These are phyloP conservation scores for Amylostereum areolatum DNA, from an alignment of 1,284 basidiomycete genomes.

Conservation along the genomic window DNA sequence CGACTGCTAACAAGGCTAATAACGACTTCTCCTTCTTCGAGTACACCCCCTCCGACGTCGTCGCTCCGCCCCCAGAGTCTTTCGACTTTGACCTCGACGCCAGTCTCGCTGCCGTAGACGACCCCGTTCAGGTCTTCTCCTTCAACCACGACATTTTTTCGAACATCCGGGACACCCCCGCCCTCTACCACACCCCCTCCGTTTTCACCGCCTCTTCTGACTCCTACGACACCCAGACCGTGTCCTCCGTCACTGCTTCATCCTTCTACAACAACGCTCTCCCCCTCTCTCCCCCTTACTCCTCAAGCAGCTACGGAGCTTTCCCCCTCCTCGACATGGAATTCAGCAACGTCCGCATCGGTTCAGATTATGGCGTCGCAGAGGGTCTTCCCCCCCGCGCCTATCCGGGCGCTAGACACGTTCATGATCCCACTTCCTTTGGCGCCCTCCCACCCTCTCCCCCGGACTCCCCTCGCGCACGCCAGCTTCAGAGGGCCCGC, in stretches of 20 bases:
- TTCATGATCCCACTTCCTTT: slow-evolving; percentile 43
- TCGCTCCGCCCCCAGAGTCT: slow-evolving; percentile 69
- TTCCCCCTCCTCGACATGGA: slow-evolving; percentile 19
- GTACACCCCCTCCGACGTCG: slow-evolving; percentile 53
- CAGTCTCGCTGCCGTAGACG: slow-evolving; percentile 57
- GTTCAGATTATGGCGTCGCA: slow-evolving; percentile 44
- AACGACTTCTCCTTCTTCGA: slow-evolving; percentile 62
- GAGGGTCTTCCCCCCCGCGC: slow-evolving; percentile 30
- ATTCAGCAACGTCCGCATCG: slow-evolving; percentile 28
- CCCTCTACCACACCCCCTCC: slow-evolving; percentile 66
- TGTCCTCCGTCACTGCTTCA: slow-evolving; percentile 28
- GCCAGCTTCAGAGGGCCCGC: slow-evolving; percentile 23
- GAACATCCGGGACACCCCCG: slow-evolving; percentile 31
- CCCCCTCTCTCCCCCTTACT: slow-evolving; percentile 10
- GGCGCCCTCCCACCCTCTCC: slow-evolving; percentile 54
- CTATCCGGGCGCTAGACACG: slow-evolving; percentile 34
- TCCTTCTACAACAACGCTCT: slow-evolving; percentile 15
- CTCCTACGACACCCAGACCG: slow-evolving; percentile 30
- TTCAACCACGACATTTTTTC: slow-evolving; percentile 47
- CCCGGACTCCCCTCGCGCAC: slow-evolving; percentile 21
- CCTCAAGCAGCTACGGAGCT: slow-evolving; percentile 14
- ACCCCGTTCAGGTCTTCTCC: slow-evolving; percentile 57
- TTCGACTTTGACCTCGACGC: slow-evolving; percentile 77
- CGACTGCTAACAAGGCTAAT: too few species aligned
- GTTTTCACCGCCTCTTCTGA: slow-evolving; percentile 74